Conservation (phyloP, 1,284 basidiomycete species). For the Ustilago shanxiensis region DNA sequence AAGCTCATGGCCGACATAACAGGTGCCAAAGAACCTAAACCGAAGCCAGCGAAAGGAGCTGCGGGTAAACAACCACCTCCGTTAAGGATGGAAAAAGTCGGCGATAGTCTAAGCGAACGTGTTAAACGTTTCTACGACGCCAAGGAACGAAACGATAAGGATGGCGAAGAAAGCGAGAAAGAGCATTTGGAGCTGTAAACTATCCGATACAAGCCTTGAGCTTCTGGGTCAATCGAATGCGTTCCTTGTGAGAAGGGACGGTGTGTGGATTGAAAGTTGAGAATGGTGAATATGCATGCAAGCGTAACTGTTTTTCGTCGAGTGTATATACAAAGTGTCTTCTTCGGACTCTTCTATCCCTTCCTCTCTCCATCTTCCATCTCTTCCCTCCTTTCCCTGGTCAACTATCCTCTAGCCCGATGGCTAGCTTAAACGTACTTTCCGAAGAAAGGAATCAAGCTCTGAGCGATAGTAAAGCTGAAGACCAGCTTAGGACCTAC, state of each 20-base stretch:
- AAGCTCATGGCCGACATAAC: slow-evolving; percentile 17
- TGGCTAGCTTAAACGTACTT: slow-evolving; percentile 71
- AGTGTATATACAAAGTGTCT: not conserved
- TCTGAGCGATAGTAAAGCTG: slow-evolving; percentile 96
- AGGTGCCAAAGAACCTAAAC: not conserved
- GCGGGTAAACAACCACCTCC: slow-evolving; percentile 7
- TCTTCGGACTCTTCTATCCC: too few species aligned
- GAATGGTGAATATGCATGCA: not conserved
- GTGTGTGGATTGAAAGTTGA: too few species aligned
- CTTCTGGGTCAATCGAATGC: too few species aligned
- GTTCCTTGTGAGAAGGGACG: too few species aligned
- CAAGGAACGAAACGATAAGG: slow-evolving; percentile 8
- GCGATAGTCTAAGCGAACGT: slow-evolving; percentile 46
- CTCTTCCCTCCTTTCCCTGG: not conserved
- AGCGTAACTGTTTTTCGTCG: not conserved
- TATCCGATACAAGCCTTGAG: not conserved
- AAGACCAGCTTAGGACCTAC: slow-evolving; percentile 98
- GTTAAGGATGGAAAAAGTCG: slow-evolving; percentile 45
- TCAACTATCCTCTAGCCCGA: not conserved
- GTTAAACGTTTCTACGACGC: slow-evolving; percentile 52
- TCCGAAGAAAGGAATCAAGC: slow-evolving; percentile 91
- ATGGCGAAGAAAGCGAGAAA: not conserved
- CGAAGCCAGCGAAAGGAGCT: not conserved
- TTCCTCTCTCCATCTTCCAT: too few species aligned
- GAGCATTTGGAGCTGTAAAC: slow-evolving; percentile 26